Conservation (phyloP, 345 rosid species). For the Rhizophora mangle region DNA sequence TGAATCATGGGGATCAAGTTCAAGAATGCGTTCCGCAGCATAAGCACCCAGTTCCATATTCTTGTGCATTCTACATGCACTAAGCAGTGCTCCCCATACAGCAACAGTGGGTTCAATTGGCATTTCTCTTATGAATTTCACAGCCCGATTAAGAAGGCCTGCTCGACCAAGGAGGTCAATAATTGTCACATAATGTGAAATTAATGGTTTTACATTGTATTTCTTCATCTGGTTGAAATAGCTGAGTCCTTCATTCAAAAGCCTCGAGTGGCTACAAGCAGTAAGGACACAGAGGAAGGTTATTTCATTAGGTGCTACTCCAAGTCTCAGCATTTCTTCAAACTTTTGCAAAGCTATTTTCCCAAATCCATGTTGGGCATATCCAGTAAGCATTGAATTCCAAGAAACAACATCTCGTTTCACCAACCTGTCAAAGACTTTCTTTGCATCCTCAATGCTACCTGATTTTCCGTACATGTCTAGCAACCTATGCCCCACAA, state of each 20-base stretch:
- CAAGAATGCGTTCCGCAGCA: constrained; percentile 52
- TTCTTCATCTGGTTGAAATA: constrained; percentile 51
- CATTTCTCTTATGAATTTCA: constrained; percentile 48
- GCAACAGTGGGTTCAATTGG: constrained; percentile 54
- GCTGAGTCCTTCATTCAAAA: constrained; percentile 45
- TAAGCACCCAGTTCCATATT: constrained; percentile 52
- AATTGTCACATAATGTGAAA: constrained; percentile 46
- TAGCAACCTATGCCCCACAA: constrained; percentile 58
- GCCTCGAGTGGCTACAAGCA: constrained; percentile 71
- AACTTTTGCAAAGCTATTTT: constrained; percentile 40
- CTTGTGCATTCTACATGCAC: constrained; percentile 70
- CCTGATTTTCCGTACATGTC: constrained; percentile 71
- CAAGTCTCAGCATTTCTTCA: constrained; percentile 42
- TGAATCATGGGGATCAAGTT: constrained; percentile 53
- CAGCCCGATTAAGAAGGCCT: constrained; percentile 46
- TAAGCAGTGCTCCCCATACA: constrained; percentile 59
- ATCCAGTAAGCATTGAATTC: constrained; percentile 57
- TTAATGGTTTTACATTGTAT: constrained; percentile 37
- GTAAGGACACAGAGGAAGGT: constrained; percentile 57
- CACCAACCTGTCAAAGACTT: constrained; percentile 46
- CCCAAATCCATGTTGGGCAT: constrained; percentile 58
- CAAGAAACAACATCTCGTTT: constrained; percentile 56
- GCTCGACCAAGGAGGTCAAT: constrained; percentile 75
- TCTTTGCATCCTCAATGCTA: constrained; percentile 51
- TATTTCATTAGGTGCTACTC: constrained; percentile 46